These are phyloP conservation scores for Blastosporella zonata DNA, from an alignment of 1,284 basidiomycete genomes.

Conservation along the genomic window DNA sequence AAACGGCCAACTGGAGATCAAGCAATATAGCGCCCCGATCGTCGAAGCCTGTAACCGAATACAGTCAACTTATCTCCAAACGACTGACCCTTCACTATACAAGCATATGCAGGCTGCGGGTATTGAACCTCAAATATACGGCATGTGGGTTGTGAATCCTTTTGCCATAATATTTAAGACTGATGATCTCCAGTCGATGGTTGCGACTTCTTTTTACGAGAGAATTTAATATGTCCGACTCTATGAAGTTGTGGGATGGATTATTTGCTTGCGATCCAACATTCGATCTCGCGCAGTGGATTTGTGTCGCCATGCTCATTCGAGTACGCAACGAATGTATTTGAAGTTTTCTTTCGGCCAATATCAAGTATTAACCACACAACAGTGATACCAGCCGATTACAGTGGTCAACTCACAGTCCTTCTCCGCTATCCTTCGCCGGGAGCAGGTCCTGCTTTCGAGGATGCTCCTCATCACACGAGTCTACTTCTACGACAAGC, in stretches of 20 bases:
- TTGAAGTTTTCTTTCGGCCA: conserved; percentile 26
- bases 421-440: conserved; percentile 81
- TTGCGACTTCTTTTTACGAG: conserved; percentile 86
- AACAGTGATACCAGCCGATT: conserved; percentile 81
- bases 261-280: conserved; percentile 82
- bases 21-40: conserved; percentile 77
- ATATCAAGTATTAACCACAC: conserved; percentile 9
- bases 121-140: conserved; percentile 93
- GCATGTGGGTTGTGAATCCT: conserved; percentile 62
- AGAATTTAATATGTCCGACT: conserved; percentile 75
- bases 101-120: conserved; percentile 71
- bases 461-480: conserved; percentile 48
- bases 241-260: conserved; percentile 87
- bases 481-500: conserved; percentile 81
- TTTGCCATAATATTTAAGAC: conserved; percentile 13
- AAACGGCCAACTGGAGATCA: conserved; percentile 45
- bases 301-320: conserved; percentile 90
- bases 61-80: conserved; percentile 68
- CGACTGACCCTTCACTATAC: conserved; percentile 82
- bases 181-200: conserved; percentile 67
- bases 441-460: conserved; percentile 28
- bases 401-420: conserved; percentile 77
- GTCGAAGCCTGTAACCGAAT: conserved; percentile 77
- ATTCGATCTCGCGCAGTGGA: conserved; percentile 73
- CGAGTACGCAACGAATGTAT: conserved; percentile 83